Conservation (phyloP, 2,329 filamentous ascomycete genomes). For the Alternaria infectoria region DNA sequence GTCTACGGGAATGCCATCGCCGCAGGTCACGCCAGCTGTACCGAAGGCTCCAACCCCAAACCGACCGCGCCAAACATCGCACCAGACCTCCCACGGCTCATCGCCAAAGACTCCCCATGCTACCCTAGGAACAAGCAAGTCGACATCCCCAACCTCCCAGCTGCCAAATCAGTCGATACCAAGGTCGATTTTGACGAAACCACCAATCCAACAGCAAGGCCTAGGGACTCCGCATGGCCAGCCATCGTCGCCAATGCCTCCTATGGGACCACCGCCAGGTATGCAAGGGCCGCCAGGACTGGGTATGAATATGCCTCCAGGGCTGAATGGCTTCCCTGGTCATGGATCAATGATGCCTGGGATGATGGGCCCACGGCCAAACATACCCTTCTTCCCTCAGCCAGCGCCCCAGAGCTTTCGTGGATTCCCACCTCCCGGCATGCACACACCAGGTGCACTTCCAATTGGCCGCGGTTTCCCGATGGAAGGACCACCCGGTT, state of each 20-base stretch:
- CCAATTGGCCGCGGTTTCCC: slow-evolving; percentile 64
- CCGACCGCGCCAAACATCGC: slow-evolving; percentile 76
- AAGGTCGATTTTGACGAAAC: slow-evolving; percentile 68
- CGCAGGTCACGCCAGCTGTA: slow-evolving; percentile 81
- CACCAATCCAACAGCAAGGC: slow-evolving; percentile 54
- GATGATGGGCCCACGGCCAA: slow-evolving; percentile 62
- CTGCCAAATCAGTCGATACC: slow-evolving; percentile 70
- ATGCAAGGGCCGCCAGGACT: slow-evolving; percentile 63
- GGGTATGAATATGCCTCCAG: slow-evolving; percentile 55
- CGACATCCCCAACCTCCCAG: slow-evolving; percentile 67
- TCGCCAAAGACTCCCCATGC: slow-evolving; percentile 72
- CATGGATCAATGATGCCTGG: slow-evolving; percentile 61
- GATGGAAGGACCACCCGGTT: slow-evolving; percentile 58
- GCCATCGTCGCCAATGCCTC: slow-evolving; percentile 69
- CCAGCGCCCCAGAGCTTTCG: slow-evolving; percentile 61
- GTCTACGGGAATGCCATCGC: slow-evolving; percentile 69
- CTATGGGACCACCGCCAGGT: slow-evolving; percentile 63
- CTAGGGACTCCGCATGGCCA: slow-evolving; percentile 61
- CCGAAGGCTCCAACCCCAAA: slow-evolving; percentile 83
- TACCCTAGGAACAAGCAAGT: slow-evolving; percentile 56
- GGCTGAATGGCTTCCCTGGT: slow-evolving; percentile 57
- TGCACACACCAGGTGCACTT: slow-evolving; percentile 61
- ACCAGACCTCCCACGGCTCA: slow-evolving; percentile 74
- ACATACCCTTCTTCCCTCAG: slow-evolving; percentile 63
- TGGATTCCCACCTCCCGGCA: slow-evolving; percentile 64